phyloP scores from a whole-genome alignment of 352 stramenopile genomes.

The Globisporangium spiculum region DNA sequence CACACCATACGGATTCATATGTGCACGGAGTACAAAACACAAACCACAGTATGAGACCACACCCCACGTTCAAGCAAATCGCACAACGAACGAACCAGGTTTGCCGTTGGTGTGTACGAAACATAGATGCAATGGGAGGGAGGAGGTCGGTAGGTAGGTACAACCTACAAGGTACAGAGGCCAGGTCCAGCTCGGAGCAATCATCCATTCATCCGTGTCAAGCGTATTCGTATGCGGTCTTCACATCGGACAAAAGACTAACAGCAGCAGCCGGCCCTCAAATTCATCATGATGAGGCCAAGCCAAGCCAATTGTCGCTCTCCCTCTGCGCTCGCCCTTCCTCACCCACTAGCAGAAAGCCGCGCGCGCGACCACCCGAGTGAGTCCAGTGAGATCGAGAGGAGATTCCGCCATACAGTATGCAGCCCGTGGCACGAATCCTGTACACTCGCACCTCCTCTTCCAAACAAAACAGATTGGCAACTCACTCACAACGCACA shows the following conservation, averaged over 20 bases:
- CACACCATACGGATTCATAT: conserved; percentile 1
- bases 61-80: neutral
- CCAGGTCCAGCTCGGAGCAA: neutral
- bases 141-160: neutral
- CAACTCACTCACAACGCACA: neutral
- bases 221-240: neutral
- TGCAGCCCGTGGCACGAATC: neutral
- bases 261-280: neutral
- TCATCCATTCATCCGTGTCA: neutral
- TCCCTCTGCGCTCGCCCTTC: neutral
- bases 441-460: neutral
- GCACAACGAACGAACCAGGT: neutral
- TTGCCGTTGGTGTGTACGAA: neutral
- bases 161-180: neutral
- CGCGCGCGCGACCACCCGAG: neutral
- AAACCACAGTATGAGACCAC: neutral
- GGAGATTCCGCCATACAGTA: neutral
- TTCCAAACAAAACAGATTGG: neutral
- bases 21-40: neutral
- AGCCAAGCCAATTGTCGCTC: neutral
- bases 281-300: neutral
- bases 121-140: neutral
- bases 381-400: conserved; percentile 1
- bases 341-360: neutral
- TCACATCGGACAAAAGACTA: neutral